phyloP scores from a whole-genome alignment of 768 basidiomycete species.

The Sporobolomyces phaffii region DNA sequence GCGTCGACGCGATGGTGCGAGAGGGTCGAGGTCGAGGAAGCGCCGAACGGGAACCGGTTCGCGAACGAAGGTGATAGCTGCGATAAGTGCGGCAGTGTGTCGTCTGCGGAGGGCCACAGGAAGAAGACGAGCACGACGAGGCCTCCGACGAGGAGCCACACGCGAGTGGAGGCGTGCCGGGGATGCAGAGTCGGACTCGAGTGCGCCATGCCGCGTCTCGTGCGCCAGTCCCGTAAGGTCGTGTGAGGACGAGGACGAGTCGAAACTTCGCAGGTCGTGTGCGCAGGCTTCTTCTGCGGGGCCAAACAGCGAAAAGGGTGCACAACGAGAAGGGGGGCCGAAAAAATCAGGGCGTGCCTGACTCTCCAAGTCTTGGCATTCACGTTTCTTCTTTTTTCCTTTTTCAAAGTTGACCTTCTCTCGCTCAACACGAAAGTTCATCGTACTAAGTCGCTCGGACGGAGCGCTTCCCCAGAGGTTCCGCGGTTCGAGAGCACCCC shows the following conservation, averaged over 20 bases:
- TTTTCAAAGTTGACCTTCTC: too few species aligned
- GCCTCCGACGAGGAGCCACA: neutral
- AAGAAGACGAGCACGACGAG: neutral
- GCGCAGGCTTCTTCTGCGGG: too few species aligned
- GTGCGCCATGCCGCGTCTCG: neutral
- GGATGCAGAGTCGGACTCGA: neutral
- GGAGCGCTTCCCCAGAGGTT: too few species aligned
- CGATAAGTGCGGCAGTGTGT: neutral
- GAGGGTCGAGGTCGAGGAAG: neutral
- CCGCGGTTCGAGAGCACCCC: too few species aligned
- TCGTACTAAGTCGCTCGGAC: too few species aligned
- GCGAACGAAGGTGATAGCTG: conserved; percentile 3
- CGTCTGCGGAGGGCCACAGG: neutral
- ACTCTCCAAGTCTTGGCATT: too few species aligned
- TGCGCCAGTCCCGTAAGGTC: too few species aligned
- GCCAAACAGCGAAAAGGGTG: neutral
- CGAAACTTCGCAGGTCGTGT: too few species aligned
- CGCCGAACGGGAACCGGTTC: neutral
- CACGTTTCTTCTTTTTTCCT: too few species aligned
- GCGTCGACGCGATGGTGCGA: neutral
- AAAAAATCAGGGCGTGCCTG: neutral
- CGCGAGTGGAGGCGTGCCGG: neutral
- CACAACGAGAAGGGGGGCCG: too few species aligned
- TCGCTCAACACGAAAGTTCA: too few species aligned
- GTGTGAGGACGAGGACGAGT: neutral